Percentiles rank a stretch among this genome's conserved stretches.
These are phyloP conservation scores for Thalia dealbata DNA, from an alignment of 176 grass and related monocot species.

Conservation along the genomic window DNA sequence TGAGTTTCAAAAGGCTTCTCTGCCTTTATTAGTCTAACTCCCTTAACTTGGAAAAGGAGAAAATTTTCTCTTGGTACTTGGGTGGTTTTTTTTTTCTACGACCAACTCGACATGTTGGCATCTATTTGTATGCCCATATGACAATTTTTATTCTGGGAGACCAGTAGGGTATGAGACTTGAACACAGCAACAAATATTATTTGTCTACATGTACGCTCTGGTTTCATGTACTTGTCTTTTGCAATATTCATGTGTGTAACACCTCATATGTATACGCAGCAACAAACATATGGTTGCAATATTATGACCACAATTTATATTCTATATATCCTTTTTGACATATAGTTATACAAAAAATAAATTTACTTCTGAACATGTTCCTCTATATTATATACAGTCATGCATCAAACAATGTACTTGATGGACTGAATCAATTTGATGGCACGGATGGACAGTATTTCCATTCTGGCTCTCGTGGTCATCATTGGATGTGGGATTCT, in stretches of 20 bases:
- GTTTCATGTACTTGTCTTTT: not conserved
- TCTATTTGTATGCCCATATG: not conserved
- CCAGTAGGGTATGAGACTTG: not conserved
- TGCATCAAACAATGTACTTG: slow-evolving; percentile 77
- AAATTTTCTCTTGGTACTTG: not conserved
- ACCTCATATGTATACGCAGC: too few relatives aligned
- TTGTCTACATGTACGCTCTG: not conserved
- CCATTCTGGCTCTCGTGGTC: slow-evolving; percentile 52
- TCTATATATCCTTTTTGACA: not conserved
- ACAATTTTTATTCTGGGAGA: not conserved
- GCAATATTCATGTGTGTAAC: not conserved
- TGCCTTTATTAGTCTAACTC: too few relatives aligned
- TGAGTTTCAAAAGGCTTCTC: too few relatives aligned
- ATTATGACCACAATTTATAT: not conserved
- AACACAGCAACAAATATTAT: too few relatives aligned
- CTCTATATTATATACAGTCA: slow-evolving; percentile 39
- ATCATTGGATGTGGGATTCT: slow-evolving; percentile 99
- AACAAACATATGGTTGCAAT: too few relatives aligned
- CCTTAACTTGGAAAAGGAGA: too few relatives aligned
- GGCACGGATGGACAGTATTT: slow-evolving; percentile 92
- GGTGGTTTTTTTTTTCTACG: not conserved
- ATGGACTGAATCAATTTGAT: slow-evolving; percentile 86
- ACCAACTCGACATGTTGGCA: not conserved
- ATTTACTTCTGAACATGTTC: slow-evolving; percentile 13
- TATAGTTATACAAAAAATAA: not conserved